Evolutionary conservation across 495 filamentous ascomycete genomes (phyloP), one percentile per base, ranked within the genome.

Genomic region (Oidiodendron maius): DNA sequence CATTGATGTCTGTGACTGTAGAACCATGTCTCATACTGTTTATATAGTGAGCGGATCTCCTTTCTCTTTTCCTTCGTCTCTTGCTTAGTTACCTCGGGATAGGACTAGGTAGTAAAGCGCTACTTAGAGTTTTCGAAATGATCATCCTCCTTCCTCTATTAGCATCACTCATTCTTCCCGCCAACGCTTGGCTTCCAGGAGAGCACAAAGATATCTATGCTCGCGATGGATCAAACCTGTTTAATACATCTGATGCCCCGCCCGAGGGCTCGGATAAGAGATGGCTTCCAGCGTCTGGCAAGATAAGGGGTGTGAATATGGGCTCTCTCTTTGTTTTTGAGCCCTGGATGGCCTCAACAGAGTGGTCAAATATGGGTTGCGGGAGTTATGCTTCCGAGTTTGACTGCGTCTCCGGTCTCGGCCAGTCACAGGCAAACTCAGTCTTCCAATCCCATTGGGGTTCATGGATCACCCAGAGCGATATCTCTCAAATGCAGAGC

Each of bases 301-400:
- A 80, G 58, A 71, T 85, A 40, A 72, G 77, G 0, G 79, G 80
- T 15, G 80, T 84, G 6, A 81, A 83, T 48, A 64, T 83, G 4
- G 77, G 81, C 25, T 74, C 75, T 6, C 65, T 74, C 6, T 82
- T 83, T 52, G 63, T 80, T 25, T 64, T 83, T 44, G 79, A 82
- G 58, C 75, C 77, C 1, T 82, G 78, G 79, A 74, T 83, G 58
- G 70, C 70, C 10, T 43, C 52, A 5, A 62, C 59, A 15, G 68
- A 68, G 40, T 83, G 77, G 76, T 53, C 11, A 13, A 60, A 43
- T 32, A 77, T 83, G 67, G 79, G 81, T 24, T 83, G 81, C 50
- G 68, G 62, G n/a, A 58, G 44, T 28, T 51, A 58, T 21, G 59
- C 67, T 3, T 73, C 72, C 25, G 81, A 83, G 53, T 81, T 76